phyloP scores from a whole-genome alignment of 805 yeast genomes.

The Saccharomycopsis schoenii region DNA sequence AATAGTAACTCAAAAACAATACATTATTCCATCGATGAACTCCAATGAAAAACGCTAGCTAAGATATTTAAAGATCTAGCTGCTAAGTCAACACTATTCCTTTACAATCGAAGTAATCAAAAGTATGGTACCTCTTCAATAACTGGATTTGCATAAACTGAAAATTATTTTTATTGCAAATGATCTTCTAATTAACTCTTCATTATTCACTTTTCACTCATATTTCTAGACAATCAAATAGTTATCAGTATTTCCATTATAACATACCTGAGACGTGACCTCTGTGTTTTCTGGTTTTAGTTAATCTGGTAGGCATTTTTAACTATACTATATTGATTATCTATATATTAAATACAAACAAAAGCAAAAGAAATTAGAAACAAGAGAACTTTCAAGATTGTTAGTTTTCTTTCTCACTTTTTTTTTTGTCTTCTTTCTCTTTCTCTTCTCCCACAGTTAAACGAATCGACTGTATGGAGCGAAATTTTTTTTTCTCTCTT shows the following conservation, averaged over 20 bases:
- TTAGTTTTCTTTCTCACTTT: conserved; percentile 1
- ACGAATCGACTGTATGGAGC: not conserved
- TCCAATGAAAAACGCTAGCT: too few relatives aligned
- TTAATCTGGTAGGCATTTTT: conserved; percentile 96
- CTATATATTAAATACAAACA: not conserved
- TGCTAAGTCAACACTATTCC: too few relatives aligned
- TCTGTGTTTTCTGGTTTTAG: conserved; percentile 99
- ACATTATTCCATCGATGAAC: too few relatives aligned
- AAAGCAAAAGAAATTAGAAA: conserved; percentile 2
- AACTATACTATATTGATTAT: conserved; percentile 2
- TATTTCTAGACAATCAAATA: not conserved
- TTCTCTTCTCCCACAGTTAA: not conserved
- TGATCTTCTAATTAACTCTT: not conserved
- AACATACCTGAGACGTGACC: conserved; percentile 99
- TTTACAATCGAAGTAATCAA: too few relatives aligned
- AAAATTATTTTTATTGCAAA: not conserved
- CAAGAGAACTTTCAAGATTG: not conserved
- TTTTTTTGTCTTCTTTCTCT: not conserved
- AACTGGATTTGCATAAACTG: too few relatives aligned
- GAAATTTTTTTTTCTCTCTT: not conserved
- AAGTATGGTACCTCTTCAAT: too few relatives aligned
- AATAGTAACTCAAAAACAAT: too few relatives aligned
- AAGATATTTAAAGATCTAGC: too few relatives aligned
- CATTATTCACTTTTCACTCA: not conserved
- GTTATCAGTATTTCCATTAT: not conserved